phyloP scores from a whole-genome alignment of 331 rosid species.

The Quercus phellos region DNA sequence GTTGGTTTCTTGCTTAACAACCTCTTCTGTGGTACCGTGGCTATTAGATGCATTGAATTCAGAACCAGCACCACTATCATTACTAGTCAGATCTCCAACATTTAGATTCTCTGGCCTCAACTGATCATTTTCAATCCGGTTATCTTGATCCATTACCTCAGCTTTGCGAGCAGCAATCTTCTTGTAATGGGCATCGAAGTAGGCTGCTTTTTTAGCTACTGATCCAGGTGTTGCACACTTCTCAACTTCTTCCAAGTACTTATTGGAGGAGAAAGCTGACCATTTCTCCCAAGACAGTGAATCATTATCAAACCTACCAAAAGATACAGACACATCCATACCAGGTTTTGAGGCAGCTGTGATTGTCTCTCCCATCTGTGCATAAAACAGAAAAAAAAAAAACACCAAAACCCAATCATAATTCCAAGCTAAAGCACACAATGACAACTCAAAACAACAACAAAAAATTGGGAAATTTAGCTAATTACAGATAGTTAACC shows the following conservation, averaged over 20 bases:
- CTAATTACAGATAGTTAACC: constrained; percentile 16
- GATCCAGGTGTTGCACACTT: constrained; percentile 98
- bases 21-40: constrained; percentile 22
- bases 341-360: constrained; percentile 40
- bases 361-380: constrained; percentile 58
- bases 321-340: constrained; percentile 85
- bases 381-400: constrained; percentile 16
- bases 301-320: constrained; percentile 91
- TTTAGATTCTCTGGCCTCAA: constrained; percentile 39
- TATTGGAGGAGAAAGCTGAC: constrained; percentile 88
- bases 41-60: constrained; percentile 28
- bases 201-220: constrained; percentile 90
- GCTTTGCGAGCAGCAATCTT: constrained; percentile 83
- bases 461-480: constrained; percentile 9
- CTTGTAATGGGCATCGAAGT: constrained; percentile 95
- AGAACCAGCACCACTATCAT: constrained; percentile 18
- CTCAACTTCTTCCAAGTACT: constrained; percentile 94
- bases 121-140: constrained; percentile 35
- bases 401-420: constrained; percentile 28
- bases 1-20: constrained; percentile 22
- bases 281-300: constrained; percentile 96
- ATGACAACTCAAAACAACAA: constrained; percentile 27
- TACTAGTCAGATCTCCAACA: constrained; percentile 38
- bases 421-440: constrained; percentile 19
- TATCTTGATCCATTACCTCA: constrained; percentile 67